Conservation (phyloP, 2,329 filamentous ascomycete species). For the Xylaria polymorpha region DNA sequence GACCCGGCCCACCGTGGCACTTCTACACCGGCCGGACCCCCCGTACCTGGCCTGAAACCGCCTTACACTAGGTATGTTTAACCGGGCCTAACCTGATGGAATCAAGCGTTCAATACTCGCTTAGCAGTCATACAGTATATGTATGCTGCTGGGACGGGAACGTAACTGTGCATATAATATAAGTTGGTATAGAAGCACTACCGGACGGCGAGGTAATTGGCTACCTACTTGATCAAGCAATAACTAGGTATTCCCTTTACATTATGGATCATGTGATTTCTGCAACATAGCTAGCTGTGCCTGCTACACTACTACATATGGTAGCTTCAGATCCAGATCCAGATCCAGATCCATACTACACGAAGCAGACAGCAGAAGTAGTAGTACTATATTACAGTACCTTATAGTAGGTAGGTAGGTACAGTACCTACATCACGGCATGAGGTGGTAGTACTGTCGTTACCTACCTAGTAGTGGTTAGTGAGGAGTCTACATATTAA, state of each 20-base stretch:
- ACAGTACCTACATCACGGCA: no score
- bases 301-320: background rate
- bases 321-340: background rate
- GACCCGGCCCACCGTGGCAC: conserved; percentile 6
- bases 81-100: background rate
- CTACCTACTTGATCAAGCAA: background rate
- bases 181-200: background rate
- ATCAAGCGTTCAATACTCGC: background rate
- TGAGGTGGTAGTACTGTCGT: no score
- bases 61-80: conserved; percentile 7
- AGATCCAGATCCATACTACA: background rate
- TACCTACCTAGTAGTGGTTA: no score
- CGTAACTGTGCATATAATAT: background rate
- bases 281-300: background rate
- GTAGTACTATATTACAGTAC: no score
- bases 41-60: conserved; percentile 6
- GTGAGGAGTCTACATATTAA: no score
- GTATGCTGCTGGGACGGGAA: background rate
- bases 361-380: background rate
- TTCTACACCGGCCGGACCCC: conserved; percentile 10
- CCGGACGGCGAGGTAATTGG: background rate
- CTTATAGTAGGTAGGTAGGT: no score
- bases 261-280: background rate
- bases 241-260: background rate
- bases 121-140: background rate